Evolutionary conservation across 495 filamentous ascomycete species (phyloP).

Genomic region (Neurospora pannonica): DNA sequence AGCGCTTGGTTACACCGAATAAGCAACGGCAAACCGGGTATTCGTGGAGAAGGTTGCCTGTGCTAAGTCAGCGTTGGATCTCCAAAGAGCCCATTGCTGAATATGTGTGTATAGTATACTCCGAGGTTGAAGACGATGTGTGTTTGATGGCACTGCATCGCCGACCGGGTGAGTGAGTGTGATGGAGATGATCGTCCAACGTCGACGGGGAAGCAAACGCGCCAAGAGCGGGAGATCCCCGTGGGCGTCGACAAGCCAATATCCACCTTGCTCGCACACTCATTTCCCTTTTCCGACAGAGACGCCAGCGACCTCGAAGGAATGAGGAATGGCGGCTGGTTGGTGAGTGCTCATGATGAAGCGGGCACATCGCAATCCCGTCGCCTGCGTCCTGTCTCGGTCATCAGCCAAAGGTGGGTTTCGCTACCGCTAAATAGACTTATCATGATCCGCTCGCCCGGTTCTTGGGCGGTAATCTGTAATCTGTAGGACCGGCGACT

Average conservation of each 20-base stretch:
- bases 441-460: neutral
- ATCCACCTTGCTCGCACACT: neutral
- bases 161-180: neutral
- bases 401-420: neutral
- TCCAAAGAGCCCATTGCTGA: neutral
- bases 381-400: neutral
- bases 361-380: neutral
- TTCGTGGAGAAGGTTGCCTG: neutral
- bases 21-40: neutral
- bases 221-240: neutral
- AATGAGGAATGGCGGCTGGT: neutral
- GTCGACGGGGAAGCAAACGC: neutral
- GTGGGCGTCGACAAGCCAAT: neutral
- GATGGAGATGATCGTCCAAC: neutral
- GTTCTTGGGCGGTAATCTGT: neutral
- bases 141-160: neutral
- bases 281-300: neutral
- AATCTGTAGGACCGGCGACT: neutral
- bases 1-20: neutral
- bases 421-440: neutral
- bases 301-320: neutral
- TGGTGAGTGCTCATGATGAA: neutral
- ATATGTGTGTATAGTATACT: too few species aligned
- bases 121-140: neutral
- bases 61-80: neutral